phyloP scores from a whole-genome alignment of 306 rosid genomes.

The Cercis canadensis region DNA sequence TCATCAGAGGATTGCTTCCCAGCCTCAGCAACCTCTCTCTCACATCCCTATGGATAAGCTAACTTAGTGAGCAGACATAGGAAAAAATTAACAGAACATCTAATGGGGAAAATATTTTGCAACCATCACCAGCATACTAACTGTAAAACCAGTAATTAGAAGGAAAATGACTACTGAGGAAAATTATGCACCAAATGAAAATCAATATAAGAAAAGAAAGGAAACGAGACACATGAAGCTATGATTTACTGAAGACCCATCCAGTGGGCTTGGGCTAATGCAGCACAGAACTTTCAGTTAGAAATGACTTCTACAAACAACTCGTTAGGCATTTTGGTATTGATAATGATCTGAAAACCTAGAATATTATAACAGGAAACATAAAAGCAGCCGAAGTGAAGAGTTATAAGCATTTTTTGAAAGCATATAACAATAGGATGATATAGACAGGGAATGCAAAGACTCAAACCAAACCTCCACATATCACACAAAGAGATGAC shows the following conservation, averaged over 20 bases:
- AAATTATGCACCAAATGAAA: not conserved
- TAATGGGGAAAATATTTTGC: not conserved
- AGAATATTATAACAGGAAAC: too few species aligned
- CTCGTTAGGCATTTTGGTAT: too few species aligned
- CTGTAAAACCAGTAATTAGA: not conserved
- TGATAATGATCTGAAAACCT: too few species aligned
- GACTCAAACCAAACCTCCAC: not conserved
- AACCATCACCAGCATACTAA: not conserved
- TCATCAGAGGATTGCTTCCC: slow-evolving; percentile 65
- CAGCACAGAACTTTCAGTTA: too few species aligned
- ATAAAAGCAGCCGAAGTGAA: too few species aligned
- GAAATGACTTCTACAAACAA: too few species aligned
- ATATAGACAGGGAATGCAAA: not conserved
- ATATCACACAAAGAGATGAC: not conserved
- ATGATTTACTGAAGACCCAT: too few species aligned
- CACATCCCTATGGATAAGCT: slow-evolving; percentile 67
- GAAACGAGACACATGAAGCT: too few species aligned
- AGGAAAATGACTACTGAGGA: not conserved
- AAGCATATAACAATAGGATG: not conserved
- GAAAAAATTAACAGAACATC: not conserved
- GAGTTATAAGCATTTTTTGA: not conserved
- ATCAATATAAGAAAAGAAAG: not conserved
- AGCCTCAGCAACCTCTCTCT: slow-evolving; percentile 81
- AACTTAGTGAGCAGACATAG: slow-evolving; percentile 28
- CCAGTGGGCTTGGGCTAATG: too few species aligned